Base-by-base conservation (phyloP, 352 stramenopile genomes). In the Peronosclerospora sorghi region DNA sequence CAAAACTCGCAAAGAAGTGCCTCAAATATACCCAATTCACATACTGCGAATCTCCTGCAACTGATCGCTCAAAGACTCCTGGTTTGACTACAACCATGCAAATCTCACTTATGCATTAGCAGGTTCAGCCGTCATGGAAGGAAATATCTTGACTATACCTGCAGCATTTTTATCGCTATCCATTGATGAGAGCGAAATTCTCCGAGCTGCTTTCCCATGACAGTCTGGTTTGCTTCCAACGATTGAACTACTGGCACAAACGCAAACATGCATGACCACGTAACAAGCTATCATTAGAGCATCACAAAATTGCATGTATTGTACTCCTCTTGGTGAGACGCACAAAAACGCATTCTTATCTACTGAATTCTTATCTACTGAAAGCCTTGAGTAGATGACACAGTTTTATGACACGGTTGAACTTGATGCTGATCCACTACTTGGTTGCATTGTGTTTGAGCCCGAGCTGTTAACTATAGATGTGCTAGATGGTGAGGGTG, bases 271-370 rank as follows among this genome's bases (percentile, higher is more conserved):
- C 4, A n/a, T 35, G 21, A 15, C 18, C 26, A 4, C 26, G 8
- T 17, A 30, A 4, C 21, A 5, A 46, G 38, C 17, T 23, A 51
- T 4, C 8, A 14, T 21, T 5, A 30, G 9, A 20, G 13, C 28
- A n/a, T n/a, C n/a, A n/a, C n/a, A n/a, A n/a, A n/a, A n/a, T n/a
- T n/a, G n/a, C n/a, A n/a, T n/a, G n/a, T n/a, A n/a, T n/a, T n/a
- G n/a, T 24, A 90, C 77, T 84, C 36, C 86, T 90, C 51, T 86
- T 90, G 6, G 74, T 86, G 37, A 90, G 84, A 37, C 74, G 73
- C 17, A 90, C 67, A 24, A 87, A 90, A 46, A 90, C 85, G 45
- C 73, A 87, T 47, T 90, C 77, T n/a, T 87, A 41, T 0, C 73
- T 65, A 1, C 72, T 67, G 1, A n/a, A n/a, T n/a, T n/a, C n/a